Percentiles rank a stretch among this genome's conserved stretches.
Conservation (phyloP, 1,284 basidiomycete genomes). For the Amylostereum areolatum region DNA sequence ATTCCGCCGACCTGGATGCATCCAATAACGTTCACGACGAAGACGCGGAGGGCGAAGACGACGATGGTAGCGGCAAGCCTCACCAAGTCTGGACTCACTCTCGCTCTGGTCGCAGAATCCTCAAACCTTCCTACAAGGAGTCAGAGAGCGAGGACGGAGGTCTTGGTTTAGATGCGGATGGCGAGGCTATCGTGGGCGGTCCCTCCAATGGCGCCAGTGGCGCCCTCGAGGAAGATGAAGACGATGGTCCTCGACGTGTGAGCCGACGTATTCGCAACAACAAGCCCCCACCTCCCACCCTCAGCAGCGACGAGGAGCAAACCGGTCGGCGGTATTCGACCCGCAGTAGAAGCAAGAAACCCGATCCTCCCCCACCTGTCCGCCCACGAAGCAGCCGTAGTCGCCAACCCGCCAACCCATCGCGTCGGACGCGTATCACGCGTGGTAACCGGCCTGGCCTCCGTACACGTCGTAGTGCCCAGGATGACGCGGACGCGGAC, state of each 20-base stretch:
- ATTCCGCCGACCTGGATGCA: conserved; percentile 35
- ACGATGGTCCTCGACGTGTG: conserved; percentile 20
- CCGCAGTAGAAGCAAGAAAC: conserved; percentile 31
- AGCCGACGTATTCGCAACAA: conserved; percentile 13
- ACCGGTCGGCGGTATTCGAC: conserved; percentile 24
- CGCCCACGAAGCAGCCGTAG: conserved; percentile 13
- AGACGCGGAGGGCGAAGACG: conserved; percentile 18
- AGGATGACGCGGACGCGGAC: conserved; percentile 40
- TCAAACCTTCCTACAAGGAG: conserved; percentile 44
- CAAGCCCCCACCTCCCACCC: conserved; percentile 31
- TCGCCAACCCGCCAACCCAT: conserved; percentile 6
- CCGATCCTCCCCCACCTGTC: conserved; percentile 17
- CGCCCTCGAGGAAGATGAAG: conserved; percentile 33
- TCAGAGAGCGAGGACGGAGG: conserved; percentile 40
- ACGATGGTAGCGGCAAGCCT: conserved; percentile 14
- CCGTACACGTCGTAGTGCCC: conserved; percentile 15
- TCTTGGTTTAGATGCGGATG: conserved; percentile 24
- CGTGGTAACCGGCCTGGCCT: conserved; percentile 8
- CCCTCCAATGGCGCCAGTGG: conserved; percentile 21
- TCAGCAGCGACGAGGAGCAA: conserved; percentile 40
- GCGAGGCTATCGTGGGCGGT: conserved; percentile 19
- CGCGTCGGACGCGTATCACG: conserved; percentile 12
- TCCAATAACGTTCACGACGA: conserved; percentile 22
- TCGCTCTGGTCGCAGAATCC: conserved; percentile 43
- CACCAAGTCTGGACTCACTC: conserved; percentile 18